Evolutionary conservation across 1,284 basidiomycete genomes (phyloP).

Genomic region (Earliella scabrosa): DNA sequence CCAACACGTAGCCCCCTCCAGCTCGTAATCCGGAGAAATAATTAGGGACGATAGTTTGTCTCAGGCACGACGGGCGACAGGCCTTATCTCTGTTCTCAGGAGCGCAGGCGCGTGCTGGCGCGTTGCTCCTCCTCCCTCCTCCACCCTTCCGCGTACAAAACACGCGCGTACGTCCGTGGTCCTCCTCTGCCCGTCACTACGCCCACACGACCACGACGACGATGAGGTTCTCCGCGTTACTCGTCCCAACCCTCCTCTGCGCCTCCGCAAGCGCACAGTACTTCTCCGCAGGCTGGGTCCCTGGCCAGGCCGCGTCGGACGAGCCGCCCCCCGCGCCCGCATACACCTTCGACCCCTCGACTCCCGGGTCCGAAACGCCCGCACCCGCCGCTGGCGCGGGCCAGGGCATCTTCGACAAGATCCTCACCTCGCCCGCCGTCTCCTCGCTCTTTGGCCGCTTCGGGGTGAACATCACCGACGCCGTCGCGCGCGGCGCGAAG

Average conservation of each 20-base stretch:
- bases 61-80: constrained; percentile 16
- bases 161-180: neutral
- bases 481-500: constrained; percentile 44
- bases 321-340: constrained; percentile 25
- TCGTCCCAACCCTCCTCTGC: constrained; percentile 41
- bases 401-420: constrained; percentile 38
- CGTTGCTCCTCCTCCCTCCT: neutral
- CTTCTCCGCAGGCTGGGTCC: constrained; percentile 78
- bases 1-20: too few relatives aligned
- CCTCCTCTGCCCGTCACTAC: too few relatives aligned
- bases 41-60: constrained; percentile 12
- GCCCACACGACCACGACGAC: constrained; percentile 12
- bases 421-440: constrained; percentile 57
- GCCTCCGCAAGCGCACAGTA: constrained; percentile 61
- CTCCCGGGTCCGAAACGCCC: constrained; percentile 6
- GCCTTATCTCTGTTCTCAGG: constrained; percentile 25
- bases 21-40: constrained; percentile 11
- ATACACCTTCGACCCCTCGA: constrained; percentile 27
- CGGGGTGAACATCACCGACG: constrained; percentile 73
- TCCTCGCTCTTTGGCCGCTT: constrained; percentile 53
- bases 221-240: constrained; percentile 54
- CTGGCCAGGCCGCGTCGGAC: constrained; percentile 58
- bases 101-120: neutral
- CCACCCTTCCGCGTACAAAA: neutral
- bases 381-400: constrained; percentile 17